phyloP scores from a whole-genome alignment of 495 filamentous ascomycete species.

The Massariosphaeria phaeospora region DNA sequence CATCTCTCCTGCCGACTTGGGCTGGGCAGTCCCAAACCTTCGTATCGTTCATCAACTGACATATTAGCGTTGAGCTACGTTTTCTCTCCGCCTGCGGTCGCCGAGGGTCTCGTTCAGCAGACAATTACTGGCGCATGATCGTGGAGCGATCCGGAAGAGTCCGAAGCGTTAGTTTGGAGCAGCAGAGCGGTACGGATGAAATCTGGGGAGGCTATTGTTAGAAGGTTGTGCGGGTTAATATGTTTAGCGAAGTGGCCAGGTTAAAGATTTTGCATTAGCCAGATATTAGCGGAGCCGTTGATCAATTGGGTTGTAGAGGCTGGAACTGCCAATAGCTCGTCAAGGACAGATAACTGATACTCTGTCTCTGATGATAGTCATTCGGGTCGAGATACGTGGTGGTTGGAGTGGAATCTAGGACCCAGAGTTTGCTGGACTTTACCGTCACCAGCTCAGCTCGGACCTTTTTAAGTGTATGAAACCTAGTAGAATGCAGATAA shows the following conservation, averaged over 20 bases:
- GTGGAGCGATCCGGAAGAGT: background rate
- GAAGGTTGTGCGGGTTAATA: slow-evolving; percentile 21
- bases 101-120: background rate
- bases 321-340: too few species aligned
- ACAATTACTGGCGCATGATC: slow-evolving; percentile 8
- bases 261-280: slow-evolving; percentile 1
- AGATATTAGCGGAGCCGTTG: background rate
- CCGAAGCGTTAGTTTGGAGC: background rate
- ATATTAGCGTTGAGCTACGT: slow-evolving; percentile 12
- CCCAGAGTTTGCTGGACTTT: too few species aligned
- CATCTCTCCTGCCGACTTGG: slow-evolving; percentile 16
- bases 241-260: slow-evolving; percentile 29
- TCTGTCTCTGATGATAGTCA: too few species aligned
- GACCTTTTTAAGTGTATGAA: too few species aligned
- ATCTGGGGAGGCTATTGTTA: slow-evolving; percentile 20
- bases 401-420: too few species aligned
- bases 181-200: background rate
- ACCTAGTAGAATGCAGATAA: too few species aligned
- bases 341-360: too few species aligned
- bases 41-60: slow-evolving; percentile 19
- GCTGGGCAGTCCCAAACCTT: background rate
- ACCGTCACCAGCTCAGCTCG: too few species aligned
- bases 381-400: too few species aligned
- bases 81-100: background rate
- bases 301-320: too few species aligned